Conservation (phyloP, 441 rosid genomes). For the Gossypium aridum region DNA sequence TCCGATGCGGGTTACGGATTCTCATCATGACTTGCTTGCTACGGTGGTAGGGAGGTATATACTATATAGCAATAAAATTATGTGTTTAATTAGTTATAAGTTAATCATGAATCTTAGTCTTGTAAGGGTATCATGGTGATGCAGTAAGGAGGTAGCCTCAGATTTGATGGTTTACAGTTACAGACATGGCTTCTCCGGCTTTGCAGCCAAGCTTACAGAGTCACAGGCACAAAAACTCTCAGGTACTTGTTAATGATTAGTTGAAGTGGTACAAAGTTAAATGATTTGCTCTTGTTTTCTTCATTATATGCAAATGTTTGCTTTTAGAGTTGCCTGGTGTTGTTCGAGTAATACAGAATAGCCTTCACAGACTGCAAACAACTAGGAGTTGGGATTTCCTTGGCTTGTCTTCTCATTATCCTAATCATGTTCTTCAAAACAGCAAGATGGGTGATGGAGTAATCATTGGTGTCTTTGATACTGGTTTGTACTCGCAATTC, state of each 20-base stretch:
- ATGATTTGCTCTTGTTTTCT: background rate
- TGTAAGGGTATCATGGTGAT: conserved; percentile 10
- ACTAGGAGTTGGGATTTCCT: conserved; percentile 63
- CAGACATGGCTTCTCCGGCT: conserved; percentile 69
- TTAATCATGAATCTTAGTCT: background rate
- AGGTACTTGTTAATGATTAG: conserved; percentile 21
- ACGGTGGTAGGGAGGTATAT: conserved; percentile 34
- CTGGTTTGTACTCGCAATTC: conserved; percentile 30
- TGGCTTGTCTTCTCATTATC: conserved; percentile 41
- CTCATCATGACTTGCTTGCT: conserved; percentile 44
- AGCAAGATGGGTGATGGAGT: conserved; percentile 56
- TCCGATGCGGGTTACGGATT: conserved; percentile 18
- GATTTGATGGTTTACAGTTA: conserved; percentile 58
- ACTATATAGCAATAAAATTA: background rate
- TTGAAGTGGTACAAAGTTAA: background rate
- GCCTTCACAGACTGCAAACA: conserved; percentile 42
- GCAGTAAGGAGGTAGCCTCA: conserved; percentile 51
- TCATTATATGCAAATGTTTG: conserved; percentile 3
- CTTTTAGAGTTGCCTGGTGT: conserved; percentile 49
- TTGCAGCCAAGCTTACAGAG: conserved; percentile 56
- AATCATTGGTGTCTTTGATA: conserved; percentile 55
- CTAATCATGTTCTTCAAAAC: conserved; percentile 29
- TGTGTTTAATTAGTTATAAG: background rate
- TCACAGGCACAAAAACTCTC: conserved; percentile 48
- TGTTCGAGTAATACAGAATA: conserved; percentile 44